These are phyloP conservation scores for Chytridium lagenaria DNA, from an alignment of 371 early-diverging fungal species.

Conservation along the genomic window DNA sequence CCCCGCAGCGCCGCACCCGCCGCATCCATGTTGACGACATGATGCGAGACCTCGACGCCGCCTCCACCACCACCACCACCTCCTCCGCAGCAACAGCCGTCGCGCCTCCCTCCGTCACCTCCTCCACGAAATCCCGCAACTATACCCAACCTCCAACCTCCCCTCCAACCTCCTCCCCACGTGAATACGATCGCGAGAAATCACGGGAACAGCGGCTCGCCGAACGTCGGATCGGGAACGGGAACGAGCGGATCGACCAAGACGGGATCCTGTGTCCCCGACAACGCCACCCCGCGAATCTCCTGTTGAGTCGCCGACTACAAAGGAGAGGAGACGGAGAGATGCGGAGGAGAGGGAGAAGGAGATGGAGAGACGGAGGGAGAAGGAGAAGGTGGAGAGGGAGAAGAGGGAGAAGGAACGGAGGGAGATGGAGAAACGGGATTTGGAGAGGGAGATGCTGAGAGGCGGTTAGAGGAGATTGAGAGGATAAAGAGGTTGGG, in stretches of 20 bases:
- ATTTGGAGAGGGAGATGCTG: slow-evolving; percentile 30
- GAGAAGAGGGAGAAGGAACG: slow-evolving; percentile 15
- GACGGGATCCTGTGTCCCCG: not conserved
- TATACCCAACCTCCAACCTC: not conserved
- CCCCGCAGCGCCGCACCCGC: slow-evolving; percentile 7
- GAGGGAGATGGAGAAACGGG: slow-evolving; percentile 22
- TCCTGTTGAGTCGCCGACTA: slow-evolving; percentile 23
- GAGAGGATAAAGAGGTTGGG: slow-evolving; percentile 8
- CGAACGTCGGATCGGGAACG: not conserved
- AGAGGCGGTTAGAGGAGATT: slow-evolving; percentile 27
- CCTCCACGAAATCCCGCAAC: not conserved
- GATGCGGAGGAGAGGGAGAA: slow-evolving; percentile 27
- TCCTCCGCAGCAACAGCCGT: not conserved
- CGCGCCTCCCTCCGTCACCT: not conserved
- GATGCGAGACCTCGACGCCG: slow-evolving; percentile 6
- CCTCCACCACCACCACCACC: not conserved
- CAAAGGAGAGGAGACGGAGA: slow-evolving; percentile 4
- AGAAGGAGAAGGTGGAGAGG: not conserved
- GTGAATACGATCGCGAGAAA: slow-evolving; percentile 7
- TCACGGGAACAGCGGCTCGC: not conserved
- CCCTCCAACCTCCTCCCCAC: not conserved
- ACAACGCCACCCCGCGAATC: not conserved
- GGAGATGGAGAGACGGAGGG: not conserved
- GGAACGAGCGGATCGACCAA: slow-evolving; percentile 12
- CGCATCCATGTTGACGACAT: slow-evolving; percentile 17